A percentile compares a stretch with the other conserved stretches of the same genome.
Conservation (phyloP, 345 rosid species). For the Lepidium aucheri region DNA sequence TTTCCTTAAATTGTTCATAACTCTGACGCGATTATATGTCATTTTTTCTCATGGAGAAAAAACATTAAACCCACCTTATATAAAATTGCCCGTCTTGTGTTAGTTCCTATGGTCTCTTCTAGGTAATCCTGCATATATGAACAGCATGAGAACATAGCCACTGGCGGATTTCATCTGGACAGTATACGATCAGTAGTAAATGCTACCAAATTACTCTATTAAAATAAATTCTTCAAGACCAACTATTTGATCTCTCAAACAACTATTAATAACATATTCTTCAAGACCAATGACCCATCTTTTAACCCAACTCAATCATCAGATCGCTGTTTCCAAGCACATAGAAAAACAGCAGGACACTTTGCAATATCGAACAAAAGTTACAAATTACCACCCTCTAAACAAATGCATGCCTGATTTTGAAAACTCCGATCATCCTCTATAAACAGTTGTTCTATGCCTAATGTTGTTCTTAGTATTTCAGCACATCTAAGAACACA, state of each 20-base stretch:
- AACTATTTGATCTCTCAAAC: neutral
- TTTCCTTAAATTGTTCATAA: neutral
- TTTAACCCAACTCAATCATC: neutral
- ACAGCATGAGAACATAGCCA: neutral
- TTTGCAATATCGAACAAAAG: neutral
- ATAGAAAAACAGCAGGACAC: neutral
- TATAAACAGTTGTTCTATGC: neutral
- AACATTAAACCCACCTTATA: conserved; percentile 48
- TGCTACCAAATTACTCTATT: neutral
- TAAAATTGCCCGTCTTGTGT: conserved; percentile 58
- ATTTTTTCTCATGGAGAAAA: neutral
- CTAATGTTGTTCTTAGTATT: neutral
- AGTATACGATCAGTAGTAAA: neutral
- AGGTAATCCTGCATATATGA: conserved; percentile 41
- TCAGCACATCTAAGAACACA: neutral
- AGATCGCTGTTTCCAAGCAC: neutral
- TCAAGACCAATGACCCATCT: neutral
- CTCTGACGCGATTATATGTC: neutral
- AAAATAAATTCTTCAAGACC: neutral
- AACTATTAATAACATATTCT: neutral
- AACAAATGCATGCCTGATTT: neutral
- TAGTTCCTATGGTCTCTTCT: conserved; percentile 57
- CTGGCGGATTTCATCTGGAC: neutral
- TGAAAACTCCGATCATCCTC: neutral
- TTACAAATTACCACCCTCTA: neutral